Percentiles rank a stretch among this genome's conserved stretches.
These are phyloP conservation scores for Cyclotella atomus DNA, from an alignment of 108 stramenopile species.

Conservation along the genomic window DNA sequence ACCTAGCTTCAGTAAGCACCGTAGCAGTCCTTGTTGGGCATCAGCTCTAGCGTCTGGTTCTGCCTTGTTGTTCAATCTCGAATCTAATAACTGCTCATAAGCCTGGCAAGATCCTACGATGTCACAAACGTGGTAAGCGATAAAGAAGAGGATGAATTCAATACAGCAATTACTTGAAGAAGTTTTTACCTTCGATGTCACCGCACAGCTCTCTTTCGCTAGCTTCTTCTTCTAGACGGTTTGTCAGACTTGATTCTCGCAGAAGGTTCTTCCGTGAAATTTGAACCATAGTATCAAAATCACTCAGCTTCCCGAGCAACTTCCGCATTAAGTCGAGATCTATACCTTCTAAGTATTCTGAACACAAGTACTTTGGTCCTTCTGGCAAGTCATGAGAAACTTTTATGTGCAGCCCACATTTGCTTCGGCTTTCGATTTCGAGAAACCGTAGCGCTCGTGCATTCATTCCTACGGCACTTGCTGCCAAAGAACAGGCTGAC, in stretches of 20 bases:
- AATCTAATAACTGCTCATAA: slow-evolving; percentile 72
- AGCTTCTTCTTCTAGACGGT: slow-evolving; percentile 51
- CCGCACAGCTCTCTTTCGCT: slow-evolving; percentile 68
- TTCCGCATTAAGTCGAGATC: slow-evolving; percentile 55
- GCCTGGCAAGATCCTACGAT: slow-evolving; percentile 81
- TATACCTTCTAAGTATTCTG: slow-evolving; percentile 36
- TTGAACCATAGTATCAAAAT: slow-evolving; percentile 79
- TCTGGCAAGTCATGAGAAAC: slow-evolving; percentile 1
- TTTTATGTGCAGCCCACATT: slow-evolving; percentile 22
- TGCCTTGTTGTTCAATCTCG: slow-evolving; percentile 24
- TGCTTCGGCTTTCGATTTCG: slow-evolving; percentile 69
- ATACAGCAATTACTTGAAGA: too few species aligned
- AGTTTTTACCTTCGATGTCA: slow-evolving; percentile 78
- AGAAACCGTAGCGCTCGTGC: slow-evolving; percentile 76
- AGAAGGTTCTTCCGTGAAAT: slow-evolving; percentile 45
- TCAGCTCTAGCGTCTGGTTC: slow-evolving; percentile 7
- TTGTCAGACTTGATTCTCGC: slow-evolving; percentile 31
- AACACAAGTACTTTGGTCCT: slow-evolving; percentile 33
- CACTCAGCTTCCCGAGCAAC: slow-evolving; percentile 67
- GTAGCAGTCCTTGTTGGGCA: slow-evolving; percentile 65
- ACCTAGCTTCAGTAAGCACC: slow-evolving; percentile 79
- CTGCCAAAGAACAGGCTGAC: slow-evolving; percentile 68
- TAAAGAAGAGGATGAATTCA: too few species aligned
- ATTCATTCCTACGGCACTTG: slow-evolving; percentile 76
- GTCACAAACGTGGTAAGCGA: too few species aligned